phyloP scores from a whole-genome alignment of 1,284 basidiomycete genomes.

The Ustilago cynodontis region DNA sequence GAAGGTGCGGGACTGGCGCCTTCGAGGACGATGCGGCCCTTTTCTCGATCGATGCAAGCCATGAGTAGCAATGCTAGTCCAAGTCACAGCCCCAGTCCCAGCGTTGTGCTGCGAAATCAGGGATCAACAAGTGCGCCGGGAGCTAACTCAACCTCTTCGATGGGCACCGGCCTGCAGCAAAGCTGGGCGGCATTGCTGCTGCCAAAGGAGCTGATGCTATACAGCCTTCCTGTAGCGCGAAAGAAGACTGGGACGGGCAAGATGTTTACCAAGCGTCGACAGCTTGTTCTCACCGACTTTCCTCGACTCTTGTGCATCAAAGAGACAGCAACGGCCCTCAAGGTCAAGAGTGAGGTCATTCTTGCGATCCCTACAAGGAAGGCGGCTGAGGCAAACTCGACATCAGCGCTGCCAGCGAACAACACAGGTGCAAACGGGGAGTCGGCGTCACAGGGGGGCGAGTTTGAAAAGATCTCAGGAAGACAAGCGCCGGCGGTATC shows the following conservation, averaged over 20 bases:
- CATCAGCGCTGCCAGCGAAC: neutral
- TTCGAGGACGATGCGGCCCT: constrained; percentile 10
- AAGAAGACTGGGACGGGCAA: constrained; percentile 59
- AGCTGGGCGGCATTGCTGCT: constrained; percentile 61
- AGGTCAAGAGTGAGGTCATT: constrained; percentile 72
- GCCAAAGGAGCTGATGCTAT: constrained; percentile 62
- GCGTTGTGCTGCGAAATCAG: constrained; percentile 2
- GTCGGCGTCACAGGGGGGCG: constrained; percentile 11
- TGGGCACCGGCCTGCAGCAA: constrained; percentile 24
- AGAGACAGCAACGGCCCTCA: constrained; percentile 69
- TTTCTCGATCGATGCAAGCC: constrained; percentile 29
- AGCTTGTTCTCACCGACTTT: constrained; percentile 73
- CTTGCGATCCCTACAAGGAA: constrained; percentile 63
- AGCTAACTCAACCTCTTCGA: neutral
- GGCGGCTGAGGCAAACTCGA: constrained; percentile 49
- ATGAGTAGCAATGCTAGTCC: constrained; percentile 9
- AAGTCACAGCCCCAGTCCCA: constrained; percentile 17
- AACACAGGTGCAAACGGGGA: neutral
- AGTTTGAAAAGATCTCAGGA: constrained; percentile 21
- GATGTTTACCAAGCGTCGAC: constrained; percentile 71
- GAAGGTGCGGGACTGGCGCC: neutral
- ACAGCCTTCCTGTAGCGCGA: constrained; percentile 59
- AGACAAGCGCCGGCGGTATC: neutral
- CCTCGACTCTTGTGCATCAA: constrained; percentile 74
- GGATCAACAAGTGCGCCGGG: neutral